Percentiles rank a stretch among this genome's conserved stretches.
Evolutionary conservation across 2,329 filamentous ascomycete genomes (phyloP).

Genomic region (Aspergillus cejpii): DNA sequence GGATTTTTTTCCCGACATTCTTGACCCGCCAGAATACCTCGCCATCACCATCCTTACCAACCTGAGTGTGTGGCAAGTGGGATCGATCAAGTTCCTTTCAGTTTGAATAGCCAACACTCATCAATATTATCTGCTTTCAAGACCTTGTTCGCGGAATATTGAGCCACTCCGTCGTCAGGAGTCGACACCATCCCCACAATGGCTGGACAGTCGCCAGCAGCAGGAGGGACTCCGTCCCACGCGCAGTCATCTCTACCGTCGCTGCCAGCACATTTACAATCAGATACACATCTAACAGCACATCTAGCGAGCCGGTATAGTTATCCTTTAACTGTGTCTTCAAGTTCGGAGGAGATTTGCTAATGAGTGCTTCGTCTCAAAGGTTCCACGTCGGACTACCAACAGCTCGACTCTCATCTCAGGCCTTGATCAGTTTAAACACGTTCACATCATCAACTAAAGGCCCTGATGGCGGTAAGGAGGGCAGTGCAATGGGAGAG

Average conservation of each 20-base stretch:
- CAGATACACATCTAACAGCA: constrained; percentile 47
- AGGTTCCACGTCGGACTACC: constrained; percentile 89
- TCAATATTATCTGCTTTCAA: background rate
- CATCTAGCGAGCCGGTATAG: constrained; percentile 46
- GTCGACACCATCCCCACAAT: constrained; percentile 24
- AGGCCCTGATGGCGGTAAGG: constrained; percentile 81
- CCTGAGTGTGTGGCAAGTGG: constrained; percentile 3
- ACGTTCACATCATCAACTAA: constrained; percentile 87
- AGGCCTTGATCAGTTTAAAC: constrained; percentile 86
- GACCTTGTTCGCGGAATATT: background rate
- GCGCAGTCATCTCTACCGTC: constrained; percentile 77
- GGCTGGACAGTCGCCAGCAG: constrained; percentile 33
- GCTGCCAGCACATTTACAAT: constrained; percentile 63
- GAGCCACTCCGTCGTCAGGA: constrained; percentile 8
- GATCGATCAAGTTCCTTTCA: background rate
- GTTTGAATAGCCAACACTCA: background rate
- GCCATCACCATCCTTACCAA: background rate
- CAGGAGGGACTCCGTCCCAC: constrained; percentile 54
- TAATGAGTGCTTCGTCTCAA: constrained; percentile 48
- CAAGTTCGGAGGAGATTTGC: background rate
- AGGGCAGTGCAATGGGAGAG: constrained; percentile 85
- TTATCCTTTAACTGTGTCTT: background rate
- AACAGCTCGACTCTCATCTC: constrained; percentile 81
- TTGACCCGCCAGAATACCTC: constrained; percentile 2
- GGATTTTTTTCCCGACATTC: constrained; percentile 11